These are phyloP conservation scores for Trametes cubensis DNA, from an alignment of 768 basidiomycete species.

Conservation along the genomic window DNA sequence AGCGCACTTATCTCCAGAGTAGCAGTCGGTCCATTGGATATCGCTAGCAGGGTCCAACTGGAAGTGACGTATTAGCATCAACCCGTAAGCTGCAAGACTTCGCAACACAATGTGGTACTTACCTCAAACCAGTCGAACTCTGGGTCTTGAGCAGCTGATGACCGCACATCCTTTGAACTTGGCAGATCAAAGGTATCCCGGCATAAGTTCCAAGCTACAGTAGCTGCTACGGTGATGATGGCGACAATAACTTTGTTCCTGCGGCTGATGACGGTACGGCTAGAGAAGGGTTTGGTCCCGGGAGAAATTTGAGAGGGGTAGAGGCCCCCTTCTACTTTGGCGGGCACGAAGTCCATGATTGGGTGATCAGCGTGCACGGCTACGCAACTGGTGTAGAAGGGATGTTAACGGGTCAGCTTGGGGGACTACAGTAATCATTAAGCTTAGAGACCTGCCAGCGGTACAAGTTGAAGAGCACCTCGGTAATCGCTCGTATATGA, in stretches of 20 bases:
- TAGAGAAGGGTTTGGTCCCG: too few relatives aligned
- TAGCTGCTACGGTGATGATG: too few relatives aligned
- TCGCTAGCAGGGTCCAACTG: background rate
- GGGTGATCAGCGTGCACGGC: too few relatives aligned
- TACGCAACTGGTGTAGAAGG: too few relatives aligned
- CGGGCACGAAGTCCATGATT: background rate
- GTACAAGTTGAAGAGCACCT: background rate
- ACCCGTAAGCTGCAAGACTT: too few relatives aligned
- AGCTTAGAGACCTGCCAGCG: too few relatives aligned
- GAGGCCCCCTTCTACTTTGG: background rate
- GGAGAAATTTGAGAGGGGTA: background rate
- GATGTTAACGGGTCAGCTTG: too few relatives aligned
- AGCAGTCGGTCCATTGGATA: constrained; percentile 23
- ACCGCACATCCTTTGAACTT: background rate
- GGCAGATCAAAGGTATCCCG: background rate
- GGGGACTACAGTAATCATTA: too few relatives aligned
- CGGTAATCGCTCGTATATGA: too few relatives aligned
- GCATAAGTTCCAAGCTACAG: background rate
- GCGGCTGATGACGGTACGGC: too few relatives aligned
- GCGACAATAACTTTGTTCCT: too few relatives aligned
- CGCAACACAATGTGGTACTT: background rate
- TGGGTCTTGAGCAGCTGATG: background rate
- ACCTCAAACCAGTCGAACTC: constrained; percentile 1
- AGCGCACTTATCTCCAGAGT: constrained; percentile 19
- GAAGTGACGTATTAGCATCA: background rate